Evolutionary conservation across 306 rosid genomes (phyloP).

Genomic region (Amphicarpaea edgeworthii): DNA sequence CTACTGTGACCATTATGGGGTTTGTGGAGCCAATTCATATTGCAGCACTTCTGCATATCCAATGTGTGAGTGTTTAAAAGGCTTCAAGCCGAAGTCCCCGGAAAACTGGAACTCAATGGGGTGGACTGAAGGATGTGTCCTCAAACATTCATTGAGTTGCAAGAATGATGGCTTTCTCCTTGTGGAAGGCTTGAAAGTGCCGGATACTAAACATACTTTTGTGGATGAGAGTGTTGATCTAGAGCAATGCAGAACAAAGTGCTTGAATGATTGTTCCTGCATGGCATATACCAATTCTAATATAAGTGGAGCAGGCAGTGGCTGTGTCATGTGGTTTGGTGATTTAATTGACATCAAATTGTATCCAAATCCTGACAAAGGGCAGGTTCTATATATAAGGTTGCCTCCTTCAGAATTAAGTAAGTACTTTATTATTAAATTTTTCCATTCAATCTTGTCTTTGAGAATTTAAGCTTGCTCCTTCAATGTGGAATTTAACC

Average conservation of each 20-base stretch:
- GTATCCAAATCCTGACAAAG: not conserved
- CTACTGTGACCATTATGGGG: not conserved
- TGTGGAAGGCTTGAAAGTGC: not conserved
- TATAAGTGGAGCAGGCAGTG: slow-evolving; percentile 31
- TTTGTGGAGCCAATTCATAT: not conserved
- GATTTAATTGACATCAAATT: slow-evolving; percentile 23
- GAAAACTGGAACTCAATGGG: slow-evolving; percentile 1
- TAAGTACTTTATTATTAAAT: not conserved
- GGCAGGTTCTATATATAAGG: slow-evolving; percentile 12
- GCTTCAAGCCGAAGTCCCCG: not conserved
- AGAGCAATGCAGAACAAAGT: not conserved
- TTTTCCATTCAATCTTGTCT: not conserved
- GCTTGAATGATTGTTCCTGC: slow-evolving; percentile 57
- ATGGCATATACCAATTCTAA: slow-evolving; percentile 40
- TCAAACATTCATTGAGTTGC: not conserved
- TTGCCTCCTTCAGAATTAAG: slow-evolving; percentile 16
- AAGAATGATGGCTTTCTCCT: not conserved
- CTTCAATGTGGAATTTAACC: not conserved
- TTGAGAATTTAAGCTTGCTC: not conserved
- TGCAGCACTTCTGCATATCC: not conserved
- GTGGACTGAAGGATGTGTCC: not conserved
- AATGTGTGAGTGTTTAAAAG: not conserved
- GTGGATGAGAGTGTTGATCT: not conserved
- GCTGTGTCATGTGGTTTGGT: slow-evolving; percentile 39
- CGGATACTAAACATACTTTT: not conserved